phyloP scores from a whole-genome alignment of 345 rosid genomes.

The Ceriops tagal region DNA sequence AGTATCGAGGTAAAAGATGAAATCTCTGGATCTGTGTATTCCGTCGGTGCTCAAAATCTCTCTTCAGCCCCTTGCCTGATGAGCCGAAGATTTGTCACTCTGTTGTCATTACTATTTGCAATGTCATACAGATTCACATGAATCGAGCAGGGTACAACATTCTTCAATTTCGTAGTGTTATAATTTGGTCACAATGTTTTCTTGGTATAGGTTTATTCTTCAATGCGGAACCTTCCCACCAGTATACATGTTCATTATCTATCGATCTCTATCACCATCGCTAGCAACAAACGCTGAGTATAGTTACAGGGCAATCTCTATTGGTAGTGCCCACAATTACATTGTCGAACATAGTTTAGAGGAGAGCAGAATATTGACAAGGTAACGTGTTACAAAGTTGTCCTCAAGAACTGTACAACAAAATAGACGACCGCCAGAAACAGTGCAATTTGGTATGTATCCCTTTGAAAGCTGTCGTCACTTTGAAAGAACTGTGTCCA shows the following conservation, averaged over 20 bases:
- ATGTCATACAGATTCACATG: slow-evolving; percentile 36
- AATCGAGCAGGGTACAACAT: slow-evolving; percentile 23
- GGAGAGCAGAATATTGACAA: background rate
- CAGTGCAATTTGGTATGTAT: slow-evolving; percentile 71
- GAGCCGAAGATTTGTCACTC: slow-evolving; percentile 20
- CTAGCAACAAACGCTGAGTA: background rate
- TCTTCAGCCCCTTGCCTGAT: slow-evolving; percentile 29
- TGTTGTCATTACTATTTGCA: slow-evolving; percentile 31
- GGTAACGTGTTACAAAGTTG: slow-evolving; percentile 48
- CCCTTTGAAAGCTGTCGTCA: slow-evolving; percentile 71
- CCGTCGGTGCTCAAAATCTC: slow-evolving; percentile 49
- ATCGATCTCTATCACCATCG: background rate
- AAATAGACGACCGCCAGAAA: slow-evolving; percentile 71
- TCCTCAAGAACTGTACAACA: slow-evolving; percentile 79
- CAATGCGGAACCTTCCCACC: background rate
- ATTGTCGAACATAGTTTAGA: too few species aligned
- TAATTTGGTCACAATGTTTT: slow-evolving; percentile 14
- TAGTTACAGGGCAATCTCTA: background rate
- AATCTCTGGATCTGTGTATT: slow-evolving; percentile 36
- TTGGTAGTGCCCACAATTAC: background rate
- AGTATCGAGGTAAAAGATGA: slow-evolving; percentile 64
- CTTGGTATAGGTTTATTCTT: slow-evolving; percentile 19
- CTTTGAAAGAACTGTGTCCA: slow-evolving; percentile 75
- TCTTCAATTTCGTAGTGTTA: slow-evolving; percentile 30
- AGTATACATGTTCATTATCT: background rate